Conservation (phyloP, 192 early-diverging fungal species). For the Coemansia sp. region DNA sequence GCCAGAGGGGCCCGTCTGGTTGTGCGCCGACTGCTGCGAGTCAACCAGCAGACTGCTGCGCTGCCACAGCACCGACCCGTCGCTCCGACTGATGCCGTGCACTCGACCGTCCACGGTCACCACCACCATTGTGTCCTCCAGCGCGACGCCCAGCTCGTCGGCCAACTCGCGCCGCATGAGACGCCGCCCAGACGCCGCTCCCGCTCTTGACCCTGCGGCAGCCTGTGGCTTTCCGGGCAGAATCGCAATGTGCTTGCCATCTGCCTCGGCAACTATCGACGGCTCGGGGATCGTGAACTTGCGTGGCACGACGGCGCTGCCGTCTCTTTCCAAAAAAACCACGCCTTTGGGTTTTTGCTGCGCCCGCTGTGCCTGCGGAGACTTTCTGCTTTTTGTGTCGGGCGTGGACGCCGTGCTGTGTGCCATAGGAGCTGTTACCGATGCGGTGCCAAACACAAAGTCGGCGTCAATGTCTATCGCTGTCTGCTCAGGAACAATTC, state of each 20-base stretch:
- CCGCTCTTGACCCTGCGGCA: too few relatives aligned
- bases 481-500: neutral
- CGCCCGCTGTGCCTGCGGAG: neutral
- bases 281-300: conserved; percentile 49
- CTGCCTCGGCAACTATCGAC: conserved; percentile 42
- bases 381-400: too few relatives aligned
- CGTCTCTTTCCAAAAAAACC: conserved; percentile 26
- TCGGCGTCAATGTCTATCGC: neutral
- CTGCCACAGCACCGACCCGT: conserved; percentile 44
- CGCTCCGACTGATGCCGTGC: conserved; percentile 39
- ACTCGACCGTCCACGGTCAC: conserved; percentile 44
- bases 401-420: too few relatives aligned
- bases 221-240: conserved; percentile 34
- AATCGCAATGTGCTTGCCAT: conserved; percentile 36
- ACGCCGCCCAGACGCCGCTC: conserved; percentile 22
- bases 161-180: conserved; percentile 33
- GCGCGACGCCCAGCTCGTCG: conserved; percentile 25
- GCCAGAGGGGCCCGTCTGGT: neutral
- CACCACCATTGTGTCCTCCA: conserved; percentile 44
- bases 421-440: too few relatives aligned
- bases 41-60: conserved; percentile 26
- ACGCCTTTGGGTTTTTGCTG: conserved; percentile 1
- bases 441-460: neutral
- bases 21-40: conserved; percentile 4
- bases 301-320: conserved; percentile 34